Evolutionary conservation across 2,329 filamentous ascomycete species (phyloP), one percentile per base, ranked within the genome.

Genomic region (Aspergillus fumigatiaffinis): DNA sequence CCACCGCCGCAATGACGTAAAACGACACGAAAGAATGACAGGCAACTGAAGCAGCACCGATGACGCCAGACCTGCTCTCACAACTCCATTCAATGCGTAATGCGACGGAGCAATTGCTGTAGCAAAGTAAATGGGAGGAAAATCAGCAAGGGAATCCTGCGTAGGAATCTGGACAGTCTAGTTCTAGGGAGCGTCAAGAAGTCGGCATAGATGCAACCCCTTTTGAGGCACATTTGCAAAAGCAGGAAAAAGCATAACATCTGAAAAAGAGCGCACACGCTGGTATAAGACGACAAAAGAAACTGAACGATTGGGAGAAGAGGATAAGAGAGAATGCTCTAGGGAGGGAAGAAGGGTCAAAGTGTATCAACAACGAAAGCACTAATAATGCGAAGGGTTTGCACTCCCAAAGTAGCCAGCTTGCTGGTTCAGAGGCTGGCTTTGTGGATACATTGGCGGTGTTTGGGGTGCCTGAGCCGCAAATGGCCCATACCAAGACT

Each of bases 401-500:
- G 63, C 59, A 42, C 65, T 66, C 38, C 60, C 55, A 46, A 65
- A 66, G 49, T 68, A 67, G 28, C 61, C 59, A 17, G 66, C 59
- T n/a, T 67, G 65, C 38, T 70, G 71, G 23, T 63, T 54, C 49
- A 66, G 66, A 50, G 61, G 55, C 26, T 69, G 70, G 57, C 54
- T 68, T 53, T 65, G 64, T 26, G 68, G 67, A 58, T 73, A 68
- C 14, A 53, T 56, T 6, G 68, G 59, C 3, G 66, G 62, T 6
- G 58, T 60, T 26, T 61, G 62, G n/a, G 65, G 57, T 35, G 64
- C 61, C n/a, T 63, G 63, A 41, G 66, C 59, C n/a, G 62, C 57
- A 29, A 68, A 63, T 46, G 68, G 68, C 23, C 70, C 68, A 53
- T 70, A 71, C 71, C 71, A 73, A 14, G 69, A 70, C 23, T 66